phyloP scores from a whole-genome alignment of 371 early-diverging fungal genomes.

The Catenaria anguillulae region DNA sequence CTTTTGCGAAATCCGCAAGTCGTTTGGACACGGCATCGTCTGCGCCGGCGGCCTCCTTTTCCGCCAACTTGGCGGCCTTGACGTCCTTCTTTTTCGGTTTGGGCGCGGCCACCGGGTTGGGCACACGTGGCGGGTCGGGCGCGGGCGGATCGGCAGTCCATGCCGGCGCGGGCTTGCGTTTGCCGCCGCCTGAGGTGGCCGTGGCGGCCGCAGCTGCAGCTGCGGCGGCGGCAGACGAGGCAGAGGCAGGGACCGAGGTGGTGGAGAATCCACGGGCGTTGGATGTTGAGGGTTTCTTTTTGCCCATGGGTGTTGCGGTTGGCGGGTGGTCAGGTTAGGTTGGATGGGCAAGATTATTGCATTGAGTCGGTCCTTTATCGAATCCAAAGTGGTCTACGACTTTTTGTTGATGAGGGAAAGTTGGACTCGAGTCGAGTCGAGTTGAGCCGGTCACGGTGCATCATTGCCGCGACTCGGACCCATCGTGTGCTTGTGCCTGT shows the following conservation, averaged over 20 bases:
- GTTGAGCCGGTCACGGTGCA: too few relatives aligned
- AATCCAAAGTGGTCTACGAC: too few relatives aligned
- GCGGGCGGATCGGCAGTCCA: background rate
- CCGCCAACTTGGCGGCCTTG: background rate
- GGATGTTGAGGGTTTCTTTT: constrained; percentile 17
- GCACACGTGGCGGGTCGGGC: background rate
- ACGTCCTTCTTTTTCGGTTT: background rate
- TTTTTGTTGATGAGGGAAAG: too few relatives aligned
- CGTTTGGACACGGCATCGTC: background rate
- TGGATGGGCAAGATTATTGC: too few relatives aligned
- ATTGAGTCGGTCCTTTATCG: too few relatives aligned
- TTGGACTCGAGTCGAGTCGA: too few relatives aligned
- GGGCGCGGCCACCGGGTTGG: background rate
- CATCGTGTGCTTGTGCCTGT: too few relatives aligned
- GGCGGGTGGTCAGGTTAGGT: too few relatives aligned
- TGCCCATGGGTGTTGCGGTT: too few relatives aligned
- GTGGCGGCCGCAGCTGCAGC: background rate
- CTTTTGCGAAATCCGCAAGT: background rate
- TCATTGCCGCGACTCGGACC: too few relatives aligned
- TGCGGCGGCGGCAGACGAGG: background rate
- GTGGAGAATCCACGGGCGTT: constrained; percentile 23
- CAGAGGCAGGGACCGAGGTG: constrained; percentile 11
- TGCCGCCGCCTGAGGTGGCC: background rate
- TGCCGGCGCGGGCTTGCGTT: too few relatives aligned
- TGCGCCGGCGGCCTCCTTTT: background rate